Conservation (phyloP, 192 early-diverging fungal genomes). For the Dissophora globulifera region DNA sequence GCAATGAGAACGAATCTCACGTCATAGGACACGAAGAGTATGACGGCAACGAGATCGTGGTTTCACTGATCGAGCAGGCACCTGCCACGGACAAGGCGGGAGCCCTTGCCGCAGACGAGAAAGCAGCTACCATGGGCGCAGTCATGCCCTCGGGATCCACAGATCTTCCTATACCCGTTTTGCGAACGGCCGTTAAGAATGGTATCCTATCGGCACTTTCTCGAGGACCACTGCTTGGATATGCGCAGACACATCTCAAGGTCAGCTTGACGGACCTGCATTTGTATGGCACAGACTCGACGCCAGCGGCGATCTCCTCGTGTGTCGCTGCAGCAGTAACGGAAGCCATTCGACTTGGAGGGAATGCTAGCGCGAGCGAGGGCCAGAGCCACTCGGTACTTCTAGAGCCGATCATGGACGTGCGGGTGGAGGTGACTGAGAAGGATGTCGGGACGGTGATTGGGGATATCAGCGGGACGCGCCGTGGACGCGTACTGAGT, state of each 20-base stretch:
- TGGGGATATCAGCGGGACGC: constrained; percentile 81
- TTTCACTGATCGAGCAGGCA: constrained; percentile 27
- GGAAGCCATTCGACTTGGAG: constrained; percentile 60
- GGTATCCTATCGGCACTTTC: constrained; percentile 76
- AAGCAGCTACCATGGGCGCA: constrained; percentile 11
- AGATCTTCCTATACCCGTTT: constrained; percentile 26
- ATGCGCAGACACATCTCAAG: constrained; percentile 72
- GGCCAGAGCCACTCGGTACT: constrained; percentile 51
- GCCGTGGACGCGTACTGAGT: constrained; percentile 76
- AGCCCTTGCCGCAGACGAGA: constrained; percentile 21
- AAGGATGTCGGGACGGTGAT: constrained; percentile 80
- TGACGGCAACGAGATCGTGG: constrained; percentile 55
- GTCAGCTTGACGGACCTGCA: constrained; percentile 65
- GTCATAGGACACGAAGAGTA: constrained; percentile 30
- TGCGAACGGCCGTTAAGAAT: constrained; percentile 64
- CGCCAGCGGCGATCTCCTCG: constrained; percentile 67
- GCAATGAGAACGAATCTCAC: background rate
- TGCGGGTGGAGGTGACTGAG: constrained; percentile 75
- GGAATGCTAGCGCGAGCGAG: background rate
- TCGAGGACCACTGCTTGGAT: constrained; percentile 83
- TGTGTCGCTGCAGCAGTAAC: constrained; percentile 72
- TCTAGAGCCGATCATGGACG: constrained; percentile 88
- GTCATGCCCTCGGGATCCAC: constrained; percentile 21
- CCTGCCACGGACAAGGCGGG: constrained; percentile 26
- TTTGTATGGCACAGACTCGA: constrained; percentile 67